Conservation (phyloP, 2,329 filamentous ascomycete genomes). For the Aciculosporium take region DNA sequence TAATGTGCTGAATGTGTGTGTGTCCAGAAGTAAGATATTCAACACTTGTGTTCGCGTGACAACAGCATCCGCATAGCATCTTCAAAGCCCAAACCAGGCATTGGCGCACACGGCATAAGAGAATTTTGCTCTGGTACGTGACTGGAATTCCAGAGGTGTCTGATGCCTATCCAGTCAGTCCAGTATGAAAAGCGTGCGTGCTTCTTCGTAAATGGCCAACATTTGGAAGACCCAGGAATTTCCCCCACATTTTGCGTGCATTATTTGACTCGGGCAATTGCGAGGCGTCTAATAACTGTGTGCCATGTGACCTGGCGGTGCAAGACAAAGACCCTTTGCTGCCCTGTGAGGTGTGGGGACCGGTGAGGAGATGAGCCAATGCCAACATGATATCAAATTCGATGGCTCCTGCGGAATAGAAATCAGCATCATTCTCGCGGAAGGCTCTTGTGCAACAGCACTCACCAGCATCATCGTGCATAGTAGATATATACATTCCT, state of each 20-base stretch:
- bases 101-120: slow-evolving; percentile 1
- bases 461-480: neutral
- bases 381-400: neutral
- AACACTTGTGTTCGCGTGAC: neutral
- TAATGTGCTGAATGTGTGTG: neutral
- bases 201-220: neutral
- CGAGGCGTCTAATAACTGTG: neutral
- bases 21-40: neutral
- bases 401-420: slow-evolving; percentile 1
- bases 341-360: slow-evolving; percentile 9
- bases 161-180: neutral
- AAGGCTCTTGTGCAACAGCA: neutral
- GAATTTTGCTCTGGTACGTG: neutral
- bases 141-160: neutral
- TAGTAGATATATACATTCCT: neutral
- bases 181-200: neutral
- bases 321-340: slow-evolving; percentile 3
- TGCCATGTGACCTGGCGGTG: slow-evolving; percentile 6
- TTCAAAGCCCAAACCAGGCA: neutral
- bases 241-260: neutral
- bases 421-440: neutral
- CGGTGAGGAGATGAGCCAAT: slow-evolving; percentile 12
- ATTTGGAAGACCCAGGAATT: neutral
- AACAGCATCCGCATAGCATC: neutral
- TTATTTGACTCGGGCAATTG: slow-evolving; percentile 1